Percentiles rank a stretch among this genome's conserved stretches.
Conservation (phyloP, 1,284 basidiomycete species). For the Coniferiporia sulphurascens region DNA sequence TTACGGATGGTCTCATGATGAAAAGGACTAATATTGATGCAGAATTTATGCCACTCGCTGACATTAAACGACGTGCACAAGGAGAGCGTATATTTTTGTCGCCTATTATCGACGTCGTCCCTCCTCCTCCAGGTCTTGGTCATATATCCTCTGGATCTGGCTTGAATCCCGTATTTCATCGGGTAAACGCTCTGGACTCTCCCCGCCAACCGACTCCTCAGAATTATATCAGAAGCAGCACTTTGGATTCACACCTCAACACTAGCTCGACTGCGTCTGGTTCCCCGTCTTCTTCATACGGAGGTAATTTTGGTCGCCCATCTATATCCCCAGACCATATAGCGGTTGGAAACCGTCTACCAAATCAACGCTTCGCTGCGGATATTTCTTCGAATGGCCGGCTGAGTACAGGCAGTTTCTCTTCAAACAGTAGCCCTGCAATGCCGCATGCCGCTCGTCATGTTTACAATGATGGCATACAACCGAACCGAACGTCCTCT, state of each 20-base stretch:
- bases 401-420: constrained; percentile 13
- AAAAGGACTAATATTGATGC: constrained; percentile 66
- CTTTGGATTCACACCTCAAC: constrained; percentile 54
- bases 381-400: constrained; percentile 20
- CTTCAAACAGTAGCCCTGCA: constrained; percentile 11
- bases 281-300: constrained; percentile 63
- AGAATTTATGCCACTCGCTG: constrained; percentile 62
- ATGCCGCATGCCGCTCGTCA: constrained; percentile 5
- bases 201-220: constrained; percentile 65
- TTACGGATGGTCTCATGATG: constrained; percentile 81
- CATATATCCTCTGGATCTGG: constrained; percentile 30
- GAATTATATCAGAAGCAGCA: constrained; percentile 48
- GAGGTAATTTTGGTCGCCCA: constrained; percentile 45
- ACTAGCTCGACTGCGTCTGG: constrained; percentile 46
- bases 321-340: constrained; percentile 63
- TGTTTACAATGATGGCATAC: constrained; percentile 10
- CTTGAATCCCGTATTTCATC: constrained; percentile 19
- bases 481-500: constrained; percentile 2
- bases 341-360: constrained; percentile 46
- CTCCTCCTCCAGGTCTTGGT: constrained; percentile 53
- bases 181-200: constrained; percentile 38
- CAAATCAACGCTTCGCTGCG: constrained; percentile 34
- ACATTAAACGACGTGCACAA: constrained; percentile 46
- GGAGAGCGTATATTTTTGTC: constrained; percentile 62
- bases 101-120: constrained; percentile 35